Evolutionary conservation across 2,329 filamentous ascomycete genomes (phyloP).

Genomic region (Diaporthe ilicicola): DNA sequence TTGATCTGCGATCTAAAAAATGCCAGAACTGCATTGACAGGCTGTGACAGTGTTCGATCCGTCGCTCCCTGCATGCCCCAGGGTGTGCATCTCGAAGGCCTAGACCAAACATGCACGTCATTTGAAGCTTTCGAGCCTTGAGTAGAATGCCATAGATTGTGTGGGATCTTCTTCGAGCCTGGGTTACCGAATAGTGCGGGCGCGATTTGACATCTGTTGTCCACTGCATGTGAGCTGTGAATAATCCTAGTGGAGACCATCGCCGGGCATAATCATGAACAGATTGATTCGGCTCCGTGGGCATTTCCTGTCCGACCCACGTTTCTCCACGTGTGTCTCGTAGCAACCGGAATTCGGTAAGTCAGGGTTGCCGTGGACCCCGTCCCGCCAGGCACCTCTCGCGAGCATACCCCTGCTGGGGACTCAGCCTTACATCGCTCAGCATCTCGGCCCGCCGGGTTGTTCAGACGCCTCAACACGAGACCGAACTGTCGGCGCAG

Average conservation of each 20-base stretch:
- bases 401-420: not conserved
- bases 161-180: not conserved
- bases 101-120: not conserved
- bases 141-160: not conserved
- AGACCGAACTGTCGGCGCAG: too few species aligned
- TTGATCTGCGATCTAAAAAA: not conserved
- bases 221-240: too few species aligned
- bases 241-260: too few species aligned
- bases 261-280: too few species aligned
- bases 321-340: not conserved
- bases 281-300: not conserved
- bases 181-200: not conserved
- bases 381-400: not conserved
- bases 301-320: not conserved
- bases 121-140: not conserved
- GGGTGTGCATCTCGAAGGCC: not conserved
- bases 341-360: not conserved
- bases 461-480: too few species aligned
- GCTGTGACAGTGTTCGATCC: too few species aligned
- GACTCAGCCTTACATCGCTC: slow-evolving; percentile 2
- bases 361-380: not conserved
- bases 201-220: not conserved
- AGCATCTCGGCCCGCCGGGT: not conserved
- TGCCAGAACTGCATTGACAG: not conserved
- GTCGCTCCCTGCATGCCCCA: not conserved